Percentiles rank a stretch among this genome's conserved stretches.
Conservation (phyloP, 768 basidiomycete species). For the Tephrocybe sp. region DNA sequence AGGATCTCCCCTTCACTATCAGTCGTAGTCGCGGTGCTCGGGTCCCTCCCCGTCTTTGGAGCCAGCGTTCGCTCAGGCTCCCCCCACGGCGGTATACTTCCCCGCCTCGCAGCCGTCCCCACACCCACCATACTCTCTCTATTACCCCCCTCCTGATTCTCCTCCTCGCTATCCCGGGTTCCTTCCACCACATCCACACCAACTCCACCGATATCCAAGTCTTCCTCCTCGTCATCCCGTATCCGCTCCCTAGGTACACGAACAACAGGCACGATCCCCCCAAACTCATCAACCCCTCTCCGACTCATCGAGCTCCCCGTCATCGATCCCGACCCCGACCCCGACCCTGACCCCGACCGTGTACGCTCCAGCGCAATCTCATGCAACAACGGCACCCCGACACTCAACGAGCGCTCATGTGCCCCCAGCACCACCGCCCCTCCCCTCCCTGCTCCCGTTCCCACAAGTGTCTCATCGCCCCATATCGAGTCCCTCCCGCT, state of each 20-base stretch:
- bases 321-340: background rate
- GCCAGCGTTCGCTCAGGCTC: background rate
- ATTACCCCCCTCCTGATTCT: slow-evolving; percentile 16
- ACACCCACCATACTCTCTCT: slow-evolving; percentile 43
- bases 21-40: background rate
- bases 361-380: slow-evolving; percentile 22
- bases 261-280: background rate
- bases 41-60: background rate
- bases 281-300: background rate
- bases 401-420: slow-evolving; percentile 28
- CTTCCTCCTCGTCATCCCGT: background rate
- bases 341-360: background rate
- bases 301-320: slow-evolving; percentile 11
- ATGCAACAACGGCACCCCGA: slow-evolving; percentile 28
- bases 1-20: no score
- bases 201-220: background rate
- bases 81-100: slow-evolving; percentile 19
- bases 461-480: slow-evolving; percentile 23
- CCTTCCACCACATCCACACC: background rate
- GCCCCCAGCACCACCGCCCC: slow-evolving; percentile 1
- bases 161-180: slow-evolving; percentile 16
- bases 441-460: background rate
- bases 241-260: slow-evolving; percentile 7
- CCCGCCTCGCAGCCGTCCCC: slow-evolving; percentile 40
- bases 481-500: background rate